Evolutionary conservation across 2,329 filamentous ascomycete species (phyloP).

Genomic region (Colletotrichum shisoi): DNA sequence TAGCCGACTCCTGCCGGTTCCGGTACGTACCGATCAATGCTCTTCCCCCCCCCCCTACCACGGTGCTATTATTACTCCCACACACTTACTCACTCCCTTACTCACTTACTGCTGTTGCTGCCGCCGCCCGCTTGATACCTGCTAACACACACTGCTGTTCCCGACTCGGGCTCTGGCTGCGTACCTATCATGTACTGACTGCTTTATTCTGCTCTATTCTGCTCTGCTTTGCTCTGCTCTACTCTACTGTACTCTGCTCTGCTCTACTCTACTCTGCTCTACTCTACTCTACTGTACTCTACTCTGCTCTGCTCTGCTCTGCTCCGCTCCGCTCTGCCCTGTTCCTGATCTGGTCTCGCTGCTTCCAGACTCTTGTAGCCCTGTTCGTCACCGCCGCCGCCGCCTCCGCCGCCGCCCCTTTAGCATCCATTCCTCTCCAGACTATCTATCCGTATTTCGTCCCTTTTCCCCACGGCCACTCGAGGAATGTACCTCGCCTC

Average conservation of each 20-base stretch:
- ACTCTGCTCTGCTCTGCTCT: no score
- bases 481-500: slow-evolving; percentile 3
- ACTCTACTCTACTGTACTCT: no score
- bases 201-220: no score
- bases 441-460: slow-evolving; percentile 14
- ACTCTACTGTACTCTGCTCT: no score
- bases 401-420: slow-evolving; percentile 31
- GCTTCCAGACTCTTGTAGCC: slow-evolving; percentile 31
- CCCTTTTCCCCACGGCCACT: background rate
- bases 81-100: slow-evolving; percentile 23
- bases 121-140: background rate
- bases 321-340: background rate
- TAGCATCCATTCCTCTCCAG: slow-evolving; percentile 10
- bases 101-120: slow-evolving; percentile 9
- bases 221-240: no score
- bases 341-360: slow-evolving; percentile 14
- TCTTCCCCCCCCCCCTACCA: background rate
- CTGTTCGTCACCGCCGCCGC: background rate
- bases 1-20: background rate
- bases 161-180: background rate
- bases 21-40: slow-evolving; percentile 16
- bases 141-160: no score
- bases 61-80: slow-evolving; percentile 27
- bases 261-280: no score
- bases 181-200: background rate